Evolutionary conservation across 139 green algal species (phyloP), one percentile per base, ranked within the genome.

Genomic region (Chlorella sp.): DNA sequence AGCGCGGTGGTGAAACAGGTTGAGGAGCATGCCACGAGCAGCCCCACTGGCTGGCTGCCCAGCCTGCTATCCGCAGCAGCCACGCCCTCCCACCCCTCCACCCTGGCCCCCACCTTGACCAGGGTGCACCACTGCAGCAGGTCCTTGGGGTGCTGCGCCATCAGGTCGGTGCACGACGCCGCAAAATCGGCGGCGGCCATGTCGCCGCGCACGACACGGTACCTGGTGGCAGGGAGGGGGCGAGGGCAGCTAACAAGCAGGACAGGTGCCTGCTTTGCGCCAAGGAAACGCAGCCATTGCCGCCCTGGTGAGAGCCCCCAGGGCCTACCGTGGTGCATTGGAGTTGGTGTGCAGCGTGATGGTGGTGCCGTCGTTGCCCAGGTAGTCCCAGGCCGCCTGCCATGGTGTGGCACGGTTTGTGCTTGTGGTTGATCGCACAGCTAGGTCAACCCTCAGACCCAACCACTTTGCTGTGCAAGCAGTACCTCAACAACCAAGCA

Each of bases 301-400:
- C n/a, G n/a, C n/a, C n/a, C n/a, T n/a, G n/a, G n/a, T n/a, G n/a
- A n/a, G n/a, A n/a, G n/a, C n/a, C n/a, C n/a, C n/a, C n/a, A n/a
- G n/a, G n/a, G 9, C 51, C 60, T 97, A 97, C 1, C 91, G 87
- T 15, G 96, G 95, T n/a, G 96, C 95, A 4, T 93, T 72, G 6
- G 93, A 84, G 91, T 99, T 99, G 56, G 96, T 99, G 36, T 89
- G 86, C 74, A 98, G 90, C 25, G 88, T 95, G 81, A 80, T 96
- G n/a, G 39, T 26, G 57, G 74, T 74, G 18, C 93, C 96, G 15
- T 96, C 89, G 39, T 21, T 97, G 44, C 93, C 90, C 38, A 98
- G 82, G 83, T 97, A 97, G 25, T 85, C 79, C 62, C 88, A 98
- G 23, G 85, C 69, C 28, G 90, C 96, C 36, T 94, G 89, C 28